Conservation (phyloP, 345 rosid species). For the Conringia planisiliqua region DNA sequence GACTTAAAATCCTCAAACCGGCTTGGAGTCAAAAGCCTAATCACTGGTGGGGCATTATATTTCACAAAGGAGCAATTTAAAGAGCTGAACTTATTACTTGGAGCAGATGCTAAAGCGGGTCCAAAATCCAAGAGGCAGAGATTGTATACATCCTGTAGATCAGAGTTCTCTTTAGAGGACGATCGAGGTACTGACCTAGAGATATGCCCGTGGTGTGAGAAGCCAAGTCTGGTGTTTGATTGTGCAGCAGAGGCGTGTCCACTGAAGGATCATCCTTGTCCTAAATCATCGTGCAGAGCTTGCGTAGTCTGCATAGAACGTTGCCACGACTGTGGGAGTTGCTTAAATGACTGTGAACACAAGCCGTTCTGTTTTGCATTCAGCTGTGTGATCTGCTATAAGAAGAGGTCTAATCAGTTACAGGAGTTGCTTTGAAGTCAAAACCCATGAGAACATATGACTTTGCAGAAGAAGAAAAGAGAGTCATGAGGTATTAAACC, state of each 20-base stretch:
- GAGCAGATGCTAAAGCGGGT: conserved; percentile 13
- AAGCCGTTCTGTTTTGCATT: conserved; percentile 27
- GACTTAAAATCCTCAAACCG: conserved; percentile 20
- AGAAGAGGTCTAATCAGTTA: conserved; percentile 15
- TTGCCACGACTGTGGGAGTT: conserved; percentile 33
- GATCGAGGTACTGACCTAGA: conserved; percentile 26
- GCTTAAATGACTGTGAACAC: conserved; percentile 24
- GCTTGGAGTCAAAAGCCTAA: conserved; percentile 10
- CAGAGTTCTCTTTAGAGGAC: conserved; percentile 16
- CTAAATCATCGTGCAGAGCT: conserved; percentile 29
- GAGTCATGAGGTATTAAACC: background rate
- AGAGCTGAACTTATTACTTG: conserved; percentile 28
- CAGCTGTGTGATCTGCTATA: conserved; percentile 18
- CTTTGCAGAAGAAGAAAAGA: background rate
- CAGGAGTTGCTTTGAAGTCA: conserved; percentile 8
- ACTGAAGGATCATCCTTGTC: conserved; percentile 10
- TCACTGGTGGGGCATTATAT: conserved; percentile 30
- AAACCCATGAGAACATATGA: background rate
- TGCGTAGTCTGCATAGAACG: conserved; percentile 35
- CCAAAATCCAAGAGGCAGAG: conserved; percentile 12
- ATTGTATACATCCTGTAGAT: background rate
- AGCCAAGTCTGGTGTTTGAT: conserved; percentile 31
- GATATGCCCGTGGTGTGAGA: conserved; percentile 32
- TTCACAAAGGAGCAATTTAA: conserved; percentile 27
- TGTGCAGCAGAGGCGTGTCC: conserved; percentile 29